A percentile compares a stretch with the other conserved stretches of the same genome.
Evolutionary conservation across 352 stramenopile species (phyloP).

Genomic region (Globisporangium orthogonon): DNA sequence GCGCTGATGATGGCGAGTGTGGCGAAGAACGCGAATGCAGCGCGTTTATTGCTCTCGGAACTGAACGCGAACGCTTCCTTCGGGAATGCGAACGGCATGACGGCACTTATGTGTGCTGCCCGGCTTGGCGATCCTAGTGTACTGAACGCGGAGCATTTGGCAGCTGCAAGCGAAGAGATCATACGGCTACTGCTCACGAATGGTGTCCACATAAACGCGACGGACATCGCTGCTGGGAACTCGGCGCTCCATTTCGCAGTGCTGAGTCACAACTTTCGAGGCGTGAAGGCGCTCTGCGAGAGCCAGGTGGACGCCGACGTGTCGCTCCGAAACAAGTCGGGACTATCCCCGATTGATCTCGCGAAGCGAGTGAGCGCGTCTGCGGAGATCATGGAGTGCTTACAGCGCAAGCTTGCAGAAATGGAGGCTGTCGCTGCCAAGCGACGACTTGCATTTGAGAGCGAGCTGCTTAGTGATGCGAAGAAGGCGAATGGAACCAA

Average conservation of each 20-base stretch:
- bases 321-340: conserved; percentile 14
- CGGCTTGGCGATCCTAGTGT: conserved; percentile 32
- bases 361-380: conserved; percentile 6
- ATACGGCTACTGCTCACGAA: conserved; percentile 37
- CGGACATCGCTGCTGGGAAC: conserved; percentile 38
- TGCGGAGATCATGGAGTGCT: conserved; percentile 17
- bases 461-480: conserved; percentile 2
- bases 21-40: conserved; percentile 58
- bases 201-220: conserved; percentile 31
- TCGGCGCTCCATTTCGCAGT: conserved; percentile 75
- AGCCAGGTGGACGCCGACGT: conserved; percentile 4
- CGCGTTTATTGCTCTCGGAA: conserved; percentile 32
- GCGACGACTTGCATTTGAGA: conserved; percentile 1
- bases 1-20: conserved; percentile 86
- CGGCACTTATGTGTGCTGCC: conserved; percentile 73
- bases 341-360: conserved; percentile 12
- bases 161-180: conserved; percentile 39
- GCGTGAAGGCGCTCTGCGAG: conserved; percentile 27
- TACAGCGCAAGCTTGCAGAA: conserved; percentile 16
- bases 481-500: conserved; percentile 6
- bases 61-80: conserved; percentile 31
- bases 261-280: conserved; percentile 45
- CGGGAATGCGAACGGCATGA: conserved; percentile 55
- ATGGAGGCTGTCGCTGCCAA: conserved; percentile 8
- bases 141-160: conserved; percentile 23